Evolutionary conservation across 2,329 filamentous ascomycete genomes (phyloP), one percentile per base, ranked within the genome.

Genomic region (Chaetomium globosum): DNA sequence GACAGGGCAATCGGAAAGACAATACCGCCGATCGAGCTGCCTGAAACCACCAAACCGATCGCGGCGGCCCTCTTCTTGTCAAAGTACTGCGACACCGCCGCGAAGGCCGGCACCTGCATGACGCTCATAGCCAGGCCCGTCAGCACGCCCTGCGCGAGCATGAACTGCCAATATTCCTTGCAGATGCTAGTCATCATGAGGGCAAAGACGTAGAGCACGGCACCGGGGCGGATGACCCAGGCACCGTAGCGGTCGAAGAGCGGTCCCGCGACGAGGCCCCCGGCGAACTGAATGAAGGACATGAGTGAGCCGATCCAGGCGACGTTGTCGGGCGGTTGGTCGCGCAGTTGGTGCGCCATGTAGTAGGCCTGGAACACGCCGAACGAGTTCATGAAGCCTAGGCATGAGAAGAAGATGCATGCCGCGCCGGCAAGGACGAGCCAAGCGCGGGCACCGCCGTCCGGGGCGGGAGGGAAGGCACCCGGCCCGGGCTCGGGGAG

Each of bases 81-180:
- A 67, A 85, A 85, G 67, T 78, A 82, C 26, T 81, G 80, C 2
- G 78, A 77, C 0, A 82, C 75, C 0, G 79, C 76, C 0, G 80
- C 78, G 33, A 84, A 73, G 0, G 80, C 77, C 0, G 83, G 82
- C 0, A 81, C 74, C 19, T 77, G 74, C 6, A 82, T 70, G 4
- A 84, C 72, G 0, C 78, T 79, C 68, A 77, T 79, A 3, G 73
- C 69, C 0, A 75, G 54, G 1, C 82, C 82, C 48, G 78, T 73
- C 1, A 83, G 69, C 1, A 84, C 69, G 2, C 80, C 82, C 61
- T 85, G 82, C 0, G 77, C 76, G 9, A 85, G 80, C 75, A 85
- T 80, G 69, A 84, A 77, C 6, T 85, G 82, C 74, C 78, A 85
- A 67, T 84, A 85, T 36, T 76, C 62, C 4, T 71, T 77, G 69